Conservation (phyloP, 495 filamentous ascomycete genomes). For the Trypethelium eluteriae region DNA sequence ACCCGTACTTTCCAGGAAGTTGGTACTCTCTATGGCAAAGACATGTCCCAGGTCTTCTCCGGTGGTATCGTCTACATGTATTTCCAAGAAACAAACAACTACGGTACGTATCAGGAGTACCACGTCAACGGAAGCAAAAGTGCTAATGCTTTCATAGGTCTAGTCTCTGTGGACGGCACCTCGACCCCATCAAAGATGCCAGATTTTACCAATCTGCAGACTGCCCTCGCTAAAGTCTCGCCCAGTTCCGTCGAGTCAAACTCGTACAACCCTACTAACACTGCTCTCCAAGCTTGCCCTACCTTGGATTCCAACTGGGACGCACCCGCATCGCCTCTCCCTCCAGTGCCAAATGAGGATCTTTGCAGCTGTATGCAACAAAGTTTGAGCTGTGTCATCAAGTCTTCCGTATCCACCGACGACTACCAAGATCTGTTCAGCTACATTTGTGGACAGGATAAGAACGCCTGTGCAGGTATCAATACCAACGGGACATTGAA, state of each 20-base stretch:
- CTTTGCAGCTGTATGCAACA: conserved; percentile 79
- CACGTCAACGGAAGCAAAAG: background rate
- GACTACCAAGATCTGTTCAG: conserved; percentile 62
- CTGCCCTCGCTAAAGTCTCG: conserved; percentile 57
- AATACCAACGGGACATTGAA: conserved; percentile 60
- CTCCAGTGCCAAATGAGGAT: conserved; percentile 65
- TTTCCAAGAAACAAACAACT: conserved; percentile 85
- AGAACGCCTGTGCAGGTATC: conserved; percentile 63
- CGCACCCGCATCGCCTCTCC: conserved; percentile 56
- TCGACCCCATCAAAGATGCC: conserved; percentile 51
- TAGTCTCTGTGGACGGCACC: conserved; percentile 56
- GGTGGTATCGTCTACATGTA: conserved; percentile 98
- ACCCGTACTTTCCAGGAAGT: conserved; percentile 83
- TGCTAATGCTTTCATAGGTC: conserved; percentile 37
- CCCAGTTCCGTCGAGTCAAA: conserved; percentile 57
- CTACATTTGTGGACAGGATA: conserved; percentile 56
- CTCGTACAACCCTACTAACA: conserved; percentile 72
- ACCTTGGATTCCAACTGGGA: conserved; percentile 55
- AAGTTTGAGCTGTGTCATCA: conserved; percentile 61
- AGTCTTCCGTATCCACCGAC: conserved; percentile 39
- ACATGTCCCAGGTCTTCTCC: conserved; percentile 82
- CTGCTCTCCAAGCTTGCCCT: conserved; percentile 64
- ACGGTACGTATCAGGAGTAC: conserved; percentile 47
- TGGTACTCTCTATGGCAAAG: conserved; percentile 62
- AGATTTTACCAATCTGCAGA: conserved; percentile 70